Evolutionary conservation across 108 stramenopile species (phyloP), one percentile per base, ranked within the genome.

Genomic region (Cyclotella atomus): DNA sequence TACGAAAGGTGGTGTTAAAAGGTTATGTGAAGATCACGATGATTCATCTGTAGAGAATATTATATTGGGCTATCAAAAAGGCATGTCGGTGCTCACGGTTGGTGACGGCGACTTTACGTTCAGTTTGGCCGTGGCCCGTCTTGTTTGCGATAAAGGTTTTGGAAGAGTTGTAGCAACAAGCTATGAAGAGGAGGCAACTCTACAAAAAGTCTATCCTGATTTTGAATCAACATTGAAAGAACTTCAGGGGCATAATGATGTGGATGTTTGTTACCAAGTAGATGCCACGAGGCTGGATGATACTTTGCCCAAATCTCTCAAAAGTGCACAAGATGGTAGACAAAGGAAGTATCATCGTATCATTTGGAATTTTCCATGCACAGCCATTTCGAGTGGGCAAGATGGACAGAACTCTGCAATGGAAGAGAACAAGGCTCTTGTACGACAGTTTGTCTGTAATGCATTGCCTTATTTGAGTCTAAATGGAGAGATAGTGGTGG

Each of bases 101-200:
- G 96, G 96, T 0, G 96, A 97, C 75, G 96, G 96, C n/a, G 96
- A 97, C 77, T 89, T 95, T 63, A 80, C 91, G 9, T 97, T 93
- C 70, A 92, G 92, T 12, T 69, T 93, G 33, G 93, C 92, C 20
- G 35, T 97, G 24, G 88, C 93, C n/a, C 72, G 86, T 25, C 47
- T 85, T 4, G 56, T 92, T 19, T 49, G 47, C n/a, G 47, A 19
- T 49, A 17, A 9, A 49, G n/a, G 60, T 1, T 6, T 24, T 0
- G 75, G 68, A 0, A 28, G 53, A 44, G 50, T 95, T 0, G 82
- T 89, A 23, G 92, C 91, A 9, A 93, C 94, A 21, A 88, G 87
- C 55, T 95, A 94, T 61, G 93, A 97, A 74, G 65, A 75, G 21
- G 29, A 71, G 33, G 46, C 79, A 21, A 92, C 92, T 8, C 62